A percentile compares a stretch with the other conserved stretches of the same genome.
Conservation (phyloP, 225 moss, liverwort and hornwort species). For the Rhytidiadelphus loreus region DNA sequence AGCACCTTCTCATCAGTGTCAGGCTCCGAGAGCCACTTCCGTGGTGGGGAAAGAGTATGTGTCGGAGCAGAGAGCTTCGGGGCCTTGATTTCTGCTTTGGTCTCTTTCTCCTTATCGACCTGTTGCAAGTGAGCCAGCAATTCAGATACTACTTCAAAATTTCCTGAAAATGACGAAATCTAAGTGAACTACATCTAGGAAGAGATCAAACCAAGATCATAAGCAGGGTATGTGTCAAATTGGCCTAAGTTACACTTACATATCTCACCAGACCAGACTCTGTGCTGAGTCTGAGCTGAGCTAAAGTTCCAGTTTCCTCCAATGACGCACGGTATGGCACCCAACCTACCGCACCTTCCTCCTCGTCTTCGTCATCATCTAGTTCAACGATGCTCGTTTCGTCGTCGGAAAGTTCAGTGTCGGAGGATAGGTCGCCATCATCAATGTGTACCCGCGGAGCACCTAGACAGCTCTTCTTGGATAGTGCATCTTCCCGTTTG, state of each 20-base stretch:
- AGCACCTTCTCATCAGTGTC: constrained; percentile 35
- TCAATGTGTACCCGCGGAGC: neutral
- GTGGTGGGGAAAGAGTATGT: constrained; percentile 38
- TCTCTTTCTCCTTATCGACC: constrained; percentile 7
- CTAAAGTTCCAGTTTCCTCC: constrained; percentile 19
- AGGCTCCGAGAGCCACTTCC: constrained; percentile 54
- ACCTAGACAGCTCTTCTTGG: constrained; percentile 16
- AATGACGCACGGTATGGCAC: constrained; percentile 33
- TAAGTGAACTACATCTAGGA: neutral
- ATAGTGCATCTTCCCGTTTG: constrained; percentile 9
- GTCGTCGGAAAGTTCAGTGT: constrained; percentile 35
- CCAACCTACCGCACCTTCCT: constrained; percentile 29
- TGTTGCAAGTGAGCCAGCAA: neutral
- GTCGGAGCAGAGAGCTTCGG: constrained; percentile 20
- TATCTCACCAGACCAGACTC: constrained; percentile 38
- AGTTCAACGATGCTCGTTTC: constrained; percentile 26
- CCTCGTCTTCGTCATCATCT: constrained; percentile 28
- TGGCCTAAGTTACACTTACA: neutral
- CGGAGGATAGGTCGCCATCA: constrained; percentile 32
- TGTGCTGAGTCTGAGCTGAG: constrained; percentile 30
- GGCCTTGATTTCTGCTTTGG: neutral
- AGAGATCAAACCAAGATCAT: neutral
- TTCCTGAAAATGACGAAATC: neutral
- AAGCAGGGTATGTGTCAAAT: neutral
- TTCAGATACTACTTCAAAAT: neutral